Base-by-base conservation (phyloP, 441 rosid species). In the Brassica balearica region DNA sequence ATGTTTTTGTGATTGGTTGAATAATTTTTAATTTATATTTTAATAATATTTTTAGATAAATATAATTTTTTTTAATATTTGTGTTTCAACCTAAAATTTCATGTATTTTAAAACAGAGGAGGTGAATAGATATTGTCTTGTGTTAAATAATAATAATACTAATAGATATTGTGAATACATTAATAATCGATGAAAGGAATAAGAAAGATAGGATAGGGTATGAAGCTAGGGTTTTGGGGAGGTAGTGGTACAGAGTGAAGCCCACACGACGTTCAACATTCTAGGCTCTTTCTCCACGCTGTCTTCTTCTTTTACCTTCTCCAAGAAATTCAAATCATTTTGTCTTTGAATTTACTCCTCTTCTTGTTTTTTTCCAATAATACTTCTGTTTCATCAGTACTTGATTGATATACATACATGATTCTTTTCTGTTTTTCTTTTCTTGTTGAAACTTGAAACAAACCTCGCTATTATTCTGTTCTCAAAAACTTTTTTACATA, bases 261-360 rank as follows among this genome's bases (percentile, higher is more conserved):
- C 71, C 86, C 90, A 84, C 88, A 86, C 89, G 88, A 82, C 88
- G 80, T 85, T 85, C 86, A 72, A 76, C 69, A 81, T 75, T 76
- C 77, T 76, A 76, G 81, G 73, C 41, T 76, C 80, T 71, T 81
- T 76, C 80, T 80, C 71, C 81, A 81, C 81, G 81, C 81, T 77
- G 78, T 76, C 81, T 75, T 80, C 91, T 82, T 88, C 77, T 83
- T 86, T 85, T 88, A 82, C 87, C 85, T 83, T 87, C 86, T 88
- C 96, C 89, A 85, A 89, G 90, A 82, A 82, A 86, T 72, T 80
- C 89, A 90, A 91, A 95, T 91, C 86, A 92, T 91, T 90, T 90
- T 93, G 97, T 92, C 97, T 91, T 89, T 88, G 97, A 90, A 91
- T 87, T 80, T 89, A 86, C 90, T 86, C 87, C 25, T 86, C 75